Base-by-base conservation (phyloP, 2,329 filamentous ascomycete species). In the Xylaria sp. region DNA sequence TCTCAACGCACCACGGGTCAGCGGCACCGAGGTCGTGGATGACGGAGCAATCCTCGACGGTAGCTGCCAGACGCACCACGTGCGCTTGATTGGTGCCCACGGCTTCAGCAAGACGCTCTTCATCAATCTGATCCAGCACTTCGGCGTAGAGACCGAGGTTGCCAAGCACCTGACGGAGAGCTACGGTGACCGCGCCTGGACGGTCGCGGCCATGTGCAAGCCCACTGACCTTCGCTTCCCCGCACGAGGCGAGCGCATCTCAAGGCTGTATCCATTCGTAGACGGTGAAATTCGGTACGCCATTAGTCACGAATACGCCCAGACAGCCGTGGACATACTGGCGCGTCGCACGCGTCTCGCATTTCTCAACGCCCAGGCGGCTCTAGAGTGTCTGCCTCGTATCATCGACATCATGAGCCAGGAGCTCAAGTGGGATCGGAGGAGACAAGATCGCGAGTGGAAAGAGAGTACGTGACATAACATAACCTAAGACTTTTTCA, bases 41-140 rank as follows among this genome's bases (percentile, higher is more conserved):
- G 92, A 95, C 74, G 88, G 88, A 68, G 90, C 91, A 64, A 85
- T 81, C 61, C 77, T 84, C 5, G 76, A 84, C 66, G 93, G 93
- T 47, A 85, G 83, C 51, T 96, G 93, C 81, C 92, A 95, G 77
- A 96, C 93, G 2, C 92, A 96, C 78, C 88, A 90, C 73, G 90
- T 96, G 60, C 90, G 92, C 61, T 84, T 97, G 38, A 85, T 96
- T 66, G 93, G 93, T 72, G 92, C 93, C 11, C 93, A 97, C 77
- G 93, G 93, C 61, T 96, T 90, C 83, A 94, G 90, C 79, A 94
- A 94, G 80, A 86, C 94, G 1, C 88, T 97, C 27, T 97, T 97
- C 82, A 97, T 97, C 84, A 94, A 95, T 79, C 84, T 97, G 39
- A 96, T 97, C 76, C 94, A 97, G 79, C 92, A 97, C 81, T 97